Base-by-base conservation (phyloP, 179 eudicot species). In the Nepenthes alata region DNA sequence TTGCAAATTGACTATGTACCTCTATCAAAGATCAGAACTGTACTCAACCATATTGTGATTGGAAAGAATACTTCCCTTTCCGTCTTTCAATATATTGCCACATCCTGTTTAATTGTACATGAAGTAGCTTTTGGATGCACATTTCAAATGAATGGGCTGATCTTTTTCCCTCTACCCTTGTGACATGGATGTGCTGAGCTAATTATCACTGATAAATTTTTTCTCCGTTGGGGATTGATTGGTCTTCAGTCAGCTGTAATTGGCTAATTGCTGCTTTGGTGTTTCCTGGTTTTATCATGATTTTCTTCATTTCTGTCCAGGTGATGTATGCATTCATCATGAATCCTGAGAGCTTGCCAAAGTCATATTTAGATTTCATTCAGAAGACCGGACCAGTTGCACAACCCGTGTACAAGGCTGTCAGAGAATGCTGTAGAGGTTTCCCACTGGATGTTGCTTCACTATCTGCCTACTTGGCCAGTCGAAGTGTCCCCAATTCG, bases 381-480 rank as follows among this genome's bases (percentile, higher is more conserved):
- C 98, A 89, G 75, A 89, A 93, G 75, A 89, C 98, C 3, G 98
- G 98, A 51, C 96, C 98, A 72, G 98, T 89, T 75, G 96, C 93
- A 15, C 61, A 53, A 56, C 96, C 98, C 60, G 95, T 89, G 44
- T 93, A 93, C 78, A 89, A 80, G 74, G 98, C 96, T 66, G 98
- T 93, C 61, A 81, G 89, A 77, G 95, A 93, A 55, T 79, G 86
- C 79, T 91, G 98, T 70, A 81, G 96, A 77, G 96, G 93, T 53
- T 68, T 75, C 60, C 82, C 86, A 4, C 83, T 91, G 41, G 86
- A 91, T 80, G 86, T 89, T 63, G 83, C 78, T 25, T 80, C 87
- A 45, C 72, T 91, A 65, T 83, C 91, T 59, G 75, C 83, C 62
- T 91, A 78, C 77, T 77, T 93, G 61, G 83, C 87, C 14, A 75